Base-by-base conservation (phyloP, 345 rosid species). In the Sisymbrium altissimum region DNA sequence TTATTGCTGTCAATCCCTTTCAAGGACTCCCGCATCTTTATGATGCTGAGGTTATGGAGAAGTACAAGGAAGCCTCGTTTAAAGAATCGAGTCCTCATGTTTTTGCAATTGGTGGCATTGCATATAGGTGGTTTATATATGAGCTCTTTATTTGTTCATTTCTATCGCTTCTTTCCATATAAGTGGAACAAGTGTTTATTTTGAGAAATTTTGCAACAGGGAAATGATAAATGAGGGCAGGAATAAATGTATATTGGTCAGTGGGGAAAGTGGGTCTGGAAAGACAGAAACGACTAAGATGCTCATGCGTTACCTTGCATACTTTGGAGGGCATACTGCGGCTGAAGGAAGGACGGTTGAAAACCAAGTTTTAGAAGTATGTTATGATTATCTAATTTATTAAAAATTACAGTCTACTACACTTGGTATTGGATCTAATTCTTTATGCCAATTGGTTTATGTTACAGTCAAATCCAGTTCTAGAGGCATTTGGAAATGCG, bases 241-340 rank as follows among this genome's bases (percentile, higher is more conserved):
- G 78, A 91, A 85, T 79, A 91, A 89, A 75, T 91, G 90, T 11
- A 93, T 91, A 63, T 78, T 93, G 64, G 97, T 93, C 50, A 93
- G 98, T 54, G 98, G 98, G 44, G 98, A 93, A 78, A 93, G 98
- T 79, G 96, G 97, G 48, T 92, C 98, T 19, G 98, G 98, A 63
- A 93, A 93, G 80, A 93, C 98, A 9, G 98, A 93, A 79, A 91
- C 97, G 2, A 93, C 98, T 45, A 93, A 93, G 81, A 84, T 89
- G 91, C 86, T 93, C 50, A 93, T 93, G 98, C 88, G 86, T 32
- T 93, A 93, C 82, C 92, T 93, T 74, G 98, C 98, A 14, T 85
- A 73, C 80, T 23, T 89, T 68, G 98, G 94, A 50, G 98, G 98
- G 14, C 84, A 83, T 73, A 58, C 79, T 64, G 84, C 83, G 50